These are phyloP conservation scores for Amaranthus palmeri DNA, from an alignment of 148 eudicot genomes.

Conservation along the genomic window DNA sequence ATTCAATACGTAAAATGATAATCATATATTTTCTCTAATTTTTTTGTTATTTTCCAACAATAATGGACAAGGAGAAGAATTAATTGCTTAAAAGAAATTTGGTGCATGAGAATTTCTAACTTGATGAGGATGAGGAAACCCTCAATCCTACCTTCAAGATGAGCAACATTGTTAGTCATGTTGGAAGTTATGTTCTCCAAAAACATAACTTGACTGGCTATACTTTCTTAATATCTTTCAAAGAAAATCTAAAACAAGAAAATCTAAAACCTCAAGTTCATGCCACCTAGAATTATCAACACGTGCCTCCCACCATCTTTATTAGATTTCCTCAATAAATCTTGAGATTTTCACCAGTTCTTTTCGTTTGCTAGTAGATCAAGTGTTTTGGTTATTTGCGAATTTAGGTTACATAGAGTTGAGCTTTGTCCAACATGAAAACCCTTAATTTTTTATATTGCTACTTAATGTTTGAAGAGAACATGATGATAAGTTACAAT, in stretches of 20 bases:
- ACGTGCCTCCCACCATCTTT: slow-evolving; percentile 58
- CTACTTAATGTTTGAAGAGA: slow-evolving; percentile 13
- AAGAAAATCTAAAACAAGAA: too few relatives aligned
- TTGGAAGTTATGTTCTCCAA: too few relatives aligned
- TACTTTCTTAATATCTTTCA: slow-evolving; percentile 43
- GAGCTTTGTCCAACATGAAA: too few relatives aligned
- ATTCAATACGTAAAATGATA: too few relatives aligned
- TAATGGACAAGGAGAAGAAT: too few relatives aligned
- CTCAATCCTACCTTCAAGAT: too few relatives aligned
- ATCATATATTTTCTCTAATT: too few relatives aligned
- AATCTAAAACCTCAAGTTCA: slow-evolving; percentile 38
- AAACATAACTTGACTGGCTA: slow-evolving; percentile 23
- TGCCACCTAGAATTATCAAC: slow-evolving; percentile 37
- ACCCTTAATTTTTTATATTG: slow-evolving; percentile 3
- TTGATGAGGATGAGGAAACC: too few relatives aligned
- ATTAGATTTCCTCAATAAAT: slow-evolving; percentile 25
- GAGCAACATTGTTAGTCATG: too few relatives aligned
- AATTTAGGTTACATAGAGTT: slow-evolving; percentile 30
- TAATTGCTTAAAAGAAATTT: too few relatives aligned
- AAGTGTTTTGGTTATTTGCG: slow-evolving; percentile 35
- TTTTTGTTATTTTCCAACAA: too few relatives aligned
- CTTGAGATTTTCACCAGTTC: slow-evolving; percentile 31
- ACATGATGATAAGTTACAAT: slow-evolving; percentile 14
- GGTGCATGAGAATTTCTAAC: too few relatives aligned
- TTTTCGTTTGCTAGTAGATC: slow-evolving; percentile 38